A percentile compares a stretch with the other conserved stretches of the same genome.
Conservation (phyloP, 2,329 filamentous ascomycete genomes). For the Exophiala sp. region DNA sequence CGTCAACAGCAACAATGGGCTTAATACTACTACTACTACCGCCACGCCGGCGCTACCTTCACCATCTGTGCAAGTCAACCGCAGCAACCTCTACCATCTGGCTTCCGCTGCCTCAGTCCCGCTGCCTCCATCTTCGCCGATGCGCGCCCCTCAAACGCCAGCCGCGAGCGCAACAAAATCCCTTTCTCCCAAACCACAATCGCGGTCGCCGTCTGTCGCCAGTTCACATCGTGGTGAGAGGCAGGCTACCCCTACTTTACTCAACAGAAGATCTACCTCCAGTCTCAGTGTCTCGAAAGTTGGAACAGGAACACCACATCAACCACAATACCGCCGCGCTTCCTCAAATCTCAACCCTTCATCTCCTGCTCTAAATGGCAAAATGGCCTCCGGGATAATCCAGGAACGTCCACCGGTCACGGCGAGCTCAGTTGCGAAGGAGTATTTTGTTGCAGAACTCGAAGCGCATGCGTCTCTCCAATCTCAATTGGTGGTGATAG, state of each 20-base stretch:
- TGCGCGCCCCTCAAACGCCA: constrained; percentile 19
- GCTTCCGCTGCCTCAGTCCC: constrained; percentile 15
- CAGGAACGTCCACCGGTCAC: constrained; percentile 40
- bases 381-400: constrained; percentile 34
- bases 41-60: constrained; percentile 12
- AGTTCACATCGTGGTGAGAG: constrained; percentile 24
- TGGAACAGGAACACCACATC: constrained; percentile 20
- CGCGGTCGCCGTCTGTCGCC: constrained; percentile 26
- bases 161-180: constrained; percentile 15
- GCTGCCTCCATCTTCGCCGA: constrained; percentile 19
- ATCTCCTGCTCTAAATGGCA: constrained; percentile 38
- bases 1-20: neutral
- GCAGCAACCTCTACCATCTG: constrained; percentile 4
- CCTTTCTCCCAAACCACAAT: constrained; percentile 13
- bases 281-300: constrained; percentile 24
- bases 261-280: constrained; percentile 20
- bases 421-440: constrained; percentile 55
- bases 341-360: constrained; percentile 40
- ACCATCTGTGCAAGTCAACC: constrained; percentile 13
- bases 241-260: constrained; percentile 20
- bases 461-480: constrained; percentile 51
- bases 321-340: constrained; percentile 32
- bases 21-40: neutral
- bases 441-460: constrained; percentile 66
- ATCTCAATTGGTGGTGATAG: constrained; percentile 67